A percentile compares a stretch with the other conserved stretches of the same genome.
phyloP scores from a whole-genome alignment of 2,329 filamentous ascomycete species.

The Cadophora luteo-olivacea region DNA sequence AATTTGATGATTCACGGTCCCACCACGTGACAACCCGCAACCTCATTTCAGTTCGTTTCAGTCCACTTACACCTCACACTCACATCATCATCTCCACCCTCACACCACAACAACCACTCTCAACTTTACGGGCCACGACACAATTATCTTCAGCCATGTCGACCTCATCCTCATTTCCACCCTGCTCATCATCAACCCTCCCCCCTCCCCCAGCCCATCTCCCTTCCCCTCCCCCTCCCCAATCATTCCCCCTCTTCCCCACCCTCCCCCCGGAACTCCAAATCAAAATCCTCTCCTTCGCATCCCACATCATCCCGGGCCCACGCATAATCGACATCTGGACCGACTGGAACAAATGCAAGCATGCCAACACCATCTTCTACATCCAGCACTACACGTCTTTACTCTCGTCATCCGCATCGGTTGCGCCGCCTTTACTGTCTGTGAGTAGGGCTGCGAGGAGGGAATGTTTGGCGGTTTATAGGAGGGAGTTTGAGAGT shows the following conservation, averaged over 20 bases:
- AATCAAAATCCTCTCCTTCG: slow-evolving; percentile 28
- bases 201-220: slow-evolving; percentile 1
- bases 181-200: not conserved
- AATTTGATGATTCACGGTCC: not conserved
- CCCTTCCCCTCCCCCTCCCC: no score
- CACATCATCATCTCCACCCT: not conserved
- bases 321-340: slow-evolving; percentile 29
- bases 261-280: slow-evolving; percentile 33
- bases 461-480: not conserved
- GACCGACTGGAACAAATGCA: slow-evolving; percentile 23
- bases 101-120: not conserved
- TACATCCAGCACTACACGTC: slow-evolving; percentile 26
- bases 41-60: not conserved
- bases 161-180: no score
- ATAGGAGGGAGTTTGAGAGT: not conserved
- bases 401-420: not conserved
- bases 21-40: slow-evolving; percentile 6
- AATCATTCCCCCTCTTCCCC: slow-evolving; percentile 18
- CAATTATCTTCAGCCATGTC: no score
- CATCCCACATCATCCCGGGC: slow-evolving; percentile 14
- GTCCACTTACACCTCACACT: no score
- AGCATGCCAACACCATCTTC: slow-evolving; percentile 18
- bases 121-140: not conserved
- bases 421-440: slow-evolving; percentile 13
- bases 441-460: slow-evolving; percentile 19